Evolutionary conservation across 2,329 filamentous ascomycete species (phyloP).

Genomic region (Fusarium sp.): DNA sequence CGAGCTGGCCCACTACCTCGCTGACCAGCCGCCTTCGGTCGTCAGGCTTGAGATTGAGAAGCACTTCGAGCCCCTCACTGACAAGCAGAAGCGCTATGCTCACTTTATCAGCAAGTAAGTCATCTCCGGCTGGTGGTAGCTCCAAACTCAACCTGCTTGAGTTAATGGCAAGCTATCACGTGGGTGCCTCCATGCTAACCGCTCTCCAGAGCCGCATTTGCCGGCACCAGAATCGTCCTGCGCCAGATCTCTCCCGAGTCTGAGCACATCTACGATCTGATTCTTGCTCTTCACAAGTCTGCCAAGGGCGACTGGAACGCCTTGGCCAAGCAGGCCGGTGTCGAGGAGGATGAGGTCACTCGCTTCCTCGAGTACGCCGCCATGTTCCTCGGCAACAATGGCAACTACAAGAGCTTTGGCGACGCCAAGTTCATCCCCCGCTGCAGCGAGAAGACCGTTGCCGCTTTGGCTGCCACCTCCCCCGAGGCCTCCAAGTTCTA

Average conservation of each 20-base stretch:
- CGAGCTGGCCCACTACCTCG: slow-evolving; percentile 82
- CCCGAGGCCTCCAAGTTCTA: slow-evolving; percentile 74
- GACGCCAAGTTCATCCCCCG: slow-evolving; percentile 87
- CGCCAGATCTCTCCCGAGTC: slow-evolving; percentile 86
- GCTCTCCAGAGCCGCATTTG: slow-evolving; percentile 74
- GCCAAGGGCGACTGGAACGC: slow-evolving; percentile 78
- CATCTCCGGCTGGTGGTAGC: neutral
- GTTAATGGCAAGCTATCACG: slow-evolving; percentile 24
- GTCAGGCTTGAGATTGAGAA: slow-evolving; percentile 91
- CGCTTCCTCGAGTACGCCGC: slow-evolving; percentile 82
- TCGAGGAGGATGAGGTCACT: slow-evolving; percentile 73
- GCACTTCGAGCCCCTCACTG: slow-evolving; percentile 84
- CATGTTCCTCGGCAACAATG: slow-evolving; percentile 83
- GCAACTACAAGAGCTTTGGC: slow-evolving; percentile 90
- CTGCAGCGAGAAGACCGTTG: slow-evolving; percentile 72
- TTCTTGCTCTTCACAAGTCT: slow-evolving; percentile 76
- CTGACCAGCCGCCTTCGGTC: slow-evolving; percentile 89
- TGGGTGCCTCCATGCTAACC: slow-evolving; percentile 20
- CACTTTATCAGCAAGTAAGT: slow-evolving; percentile 85
- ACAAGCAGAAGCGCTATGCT: slow-evolving; percentile 88
- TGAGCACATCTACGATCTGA: slow-evolving; percentile 84
- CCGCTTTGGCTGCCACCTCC: slow-evolving; percentile 71
- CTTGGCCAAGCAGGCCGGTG: slow-evolving; percentile 72
- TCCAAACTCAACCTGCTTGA: slow-evolving; percentile 1
- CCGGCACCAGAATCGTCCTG: slow-evolving; percentile 82